Percentiles rank a stretch among this genome's conserved stretches.
phyloP scores from a whole-genome alignment of 257 asterid species.

The Petrea volubilis region DNA sequence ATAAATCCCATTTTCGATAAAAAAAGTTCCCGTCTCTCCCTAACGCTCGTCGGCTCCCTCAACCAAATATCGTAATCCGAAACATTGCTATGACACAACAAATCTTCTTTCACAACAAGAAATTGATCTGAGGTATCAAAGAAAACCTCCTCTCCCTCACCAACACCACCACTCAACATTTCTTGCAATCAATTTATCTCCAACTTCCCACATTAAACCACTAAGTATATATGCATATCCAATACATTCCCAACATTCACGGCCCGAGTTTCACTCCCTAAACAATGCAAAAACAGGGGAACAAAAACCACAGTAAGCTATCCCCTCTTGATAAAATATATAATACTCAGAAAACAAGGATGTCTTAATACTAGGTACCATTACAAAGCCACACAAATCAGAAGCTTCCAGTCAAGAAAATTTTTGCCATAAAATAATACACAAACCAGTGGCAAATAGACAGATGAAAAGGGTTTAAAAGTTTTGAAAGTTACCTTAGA shows the following conservation, averaged over 20 bases:
- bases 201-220: slow-evolving; percentile 41
- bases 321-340: not conserved
- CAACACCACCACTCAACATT: slow-evolving; percentile 43
- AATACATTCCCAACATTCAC: slow-evolving; percentile 35
- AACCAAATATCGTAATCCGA: slow-evolving; percentile 59
- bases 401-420: slow-evolving; percentile 24
- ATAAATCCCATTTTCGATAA: slow-evolving; percentile 49
- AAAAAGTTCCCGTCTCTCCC: slow-evolving; percentile 50
- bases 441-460: slow-evolving; percentile 24
- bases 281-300: slow-evolving; percentile 24
- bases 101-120: slow-evolving; percentile 18
- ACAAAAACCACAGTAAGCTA: slow-evolving; percentile 27
- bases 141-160: slow-evolving; percentile 62
- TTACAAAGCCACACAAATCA: slow-evolving; percentile 22
- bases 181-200: slow-evolving; percentile 23
- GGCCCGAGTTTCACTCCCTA: slow-evolving; percentile 48
- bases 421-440: slow-evolving; percentile 22
- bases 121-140: slow-evolving; percentile 56
- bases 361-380: slow-evolving; percentile 42
- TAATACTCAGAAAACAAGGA: not conserved
- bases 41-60: slow-evolving; percentile 62
- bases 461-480: slow-evolving; percentile 18
- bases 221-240: slow-evolving; percentile 21
- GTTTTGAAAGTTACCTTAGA: slow-evolving; percentile 42
- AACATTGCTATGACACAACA: not conserved